Conservation (phyloP, 192 early-diverging fungal genomes). For the Backusella circina region DNA sequence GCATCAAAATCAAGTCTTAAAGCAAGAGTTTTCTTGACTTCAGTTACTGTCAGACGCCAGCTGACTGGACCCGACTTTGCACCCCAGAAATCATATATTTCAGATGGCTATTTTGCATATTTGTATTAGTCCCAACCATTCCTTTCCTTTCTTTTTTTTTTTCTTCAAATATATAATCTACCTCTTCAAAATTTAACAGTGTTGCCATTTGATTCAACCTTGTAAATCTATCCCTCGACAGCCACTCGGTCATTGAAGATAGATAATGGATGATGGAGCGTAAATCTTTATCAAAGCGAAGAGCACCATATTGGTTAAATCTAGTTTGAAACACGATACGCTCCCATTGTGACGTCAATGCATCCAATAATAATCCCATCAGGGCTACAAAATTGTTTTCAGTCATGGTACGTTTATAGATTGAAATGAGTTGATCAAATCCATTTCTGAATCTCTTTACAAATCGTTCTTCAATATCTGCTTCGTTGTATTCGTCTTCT, state of each 20-base stretch:
- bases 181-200: conserved; percentile 75
- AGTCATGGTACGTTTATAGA: conserved; percentile 53
- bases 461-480: conserved; percentile 77
- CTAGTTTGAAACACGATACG: conserved; percentile 77
- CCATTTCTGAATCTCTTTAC: conserved; percentile 76
- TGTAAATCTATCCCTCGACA: conserved; percentile 73
- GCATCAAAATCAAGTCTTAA: conserved; percentile 64
- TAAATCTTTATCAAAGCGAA: conserved; percentile 92
- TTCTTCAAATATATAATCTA: conserved; percentile 27
- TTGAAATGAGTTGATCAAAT: conserved; percentile 41
- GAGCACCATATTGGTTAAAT: conserved; percentile 90
- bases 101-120: conserved; percentile 40
- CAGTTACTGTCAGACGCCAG: conserved; percentile 68
- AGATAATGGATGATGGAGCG: conserved; percentile 67
- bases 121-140: neutral
- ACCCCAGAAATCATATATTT: conserved; percentile 72
- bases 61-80: conserved; percentile 55
- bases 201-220: conserved; percentile 83
- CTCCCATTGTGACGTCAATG: conserved; percentile 81
- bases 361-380: conserved; percentile 64
- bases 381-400: conserved; percentile 65
- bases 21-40: conserved; percentile 62
- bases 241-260: conserved; percentile 53
- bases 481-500: conserved; percentile 89
- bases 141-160: conserved; percentile 3